Base-by-base conservation (phyloP, 1,139 yeast species). In the Blastobotrys ciferrii region DNA sequence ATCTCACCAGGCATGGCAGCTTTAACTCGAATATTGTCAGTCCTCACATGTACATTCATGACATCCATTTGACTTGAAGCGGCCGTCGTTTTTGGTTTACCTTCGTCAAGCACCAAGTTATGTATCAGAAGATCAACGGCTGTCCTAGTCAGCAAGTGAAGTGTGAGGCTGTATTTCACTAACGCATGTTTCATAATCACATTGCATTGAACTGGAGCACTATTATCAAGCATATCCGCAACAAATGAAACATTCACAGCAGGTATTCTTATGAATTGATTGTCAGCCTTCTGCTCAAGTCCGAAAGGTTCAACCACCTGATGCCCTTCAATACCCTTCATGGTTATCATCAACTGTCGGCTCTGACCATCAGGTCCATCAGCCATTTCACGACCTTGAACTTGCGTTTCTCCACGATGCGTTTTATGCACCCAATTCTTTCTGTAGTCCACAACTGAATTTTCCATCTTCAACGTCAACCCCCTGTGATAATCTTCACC, bases 1-100 rank as follows among this genome's bases (percentile, higher is more conserved):
- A 76, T 81, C 19, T 70, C 66, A 49, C 74, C 72, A 0, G 86
- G 86, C 20, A 81, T 61, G 25, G 76, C 65, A 1, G 73, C 60
- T 39, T 78, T 77, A 38, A 76, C 48, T 2, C 81, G 72, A 14
- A 74, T 57, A 32, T 61, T 58, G 15, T 63, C 67, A 2, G 80
- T 68, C 42, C 69, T 69, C 11, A 74, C 58, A n/a, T 63, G 58
- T 2, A 76, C 53, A 45, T 73, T 74, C 37, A 77, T 51, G 45
- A 53, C 50, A 20, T 59, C 50, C 42, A 40, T 40, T 32, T 35
- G 23, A 17, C 23, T 11, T 19, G 20, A 17, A 11, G 7, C 3
- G 14, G 43, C 17, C 11, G 23, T 5, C 12, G n/a, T 25, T 17
- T 25, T 19, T 9, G 19, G 41, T 30, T 32, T 40, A 25, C 17